Evolutionary conservation across 2,329 filamentous ascomycete genomes (phyloP).

Genomic region (Trichoderma cornu-damae): DNA sequence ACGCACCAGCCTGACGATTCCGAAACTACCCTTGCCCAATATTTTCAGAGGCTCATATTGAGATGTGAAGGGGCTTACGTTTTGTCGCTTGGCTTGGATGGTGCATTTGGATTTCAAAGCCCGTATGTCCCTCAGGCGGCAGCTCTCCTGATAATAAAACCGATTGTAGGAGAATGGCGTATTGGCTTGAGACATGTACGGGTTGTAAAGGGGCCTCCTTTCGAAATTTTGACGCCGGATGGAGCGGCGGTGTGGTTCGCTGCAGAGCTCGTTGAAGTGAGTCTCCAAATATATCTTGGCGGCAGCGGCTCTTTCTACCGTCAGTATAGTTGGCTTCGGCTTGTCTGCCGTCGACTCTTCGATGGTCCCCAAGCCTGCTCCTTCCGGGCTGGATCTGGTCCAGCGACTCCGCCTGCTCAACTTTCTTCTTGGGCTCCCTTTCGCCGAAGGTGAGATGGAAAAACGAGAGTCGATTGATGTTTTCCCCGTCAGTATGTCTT

Average conservation of each 20-base stretch:
- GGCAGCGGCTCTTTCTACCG: constrained; percentile 71
- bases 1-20: constrained; percentile 79
- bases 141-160: constrained; percentile 64
- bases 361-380: constrained; percentile 33
- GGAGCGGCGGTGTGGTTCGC: constrained; percentile 36
- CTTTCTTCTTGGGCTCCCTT: constrained; percentile 25
- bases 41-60: constrained; percentile 74
- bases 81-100: constrained; percentile 14
- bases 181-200: constrained; percentile 52
- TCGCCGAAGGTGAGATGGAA: constrained; percentile 22
- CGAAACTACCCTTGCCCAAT: constrained; percentile 90
- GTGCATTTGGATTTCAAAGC: constrained; percentile 60
- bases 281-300: constrained; percentile 85
- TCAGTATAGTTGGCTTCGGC: constrained; percentile 40
- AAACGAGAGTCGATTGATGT: constrained; percentile 33
- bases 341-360: constrained; percentile 28
- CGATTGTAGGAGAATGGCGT: constrained; percentile 47
- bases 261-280: constrained; percentile 68
- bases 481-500: constrained; percentile 30
- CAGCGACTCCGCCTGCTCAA: constrained; percentile 32
- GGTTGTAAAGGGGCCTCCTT: constrained; percentile 50
- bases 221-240: constrained; percentile 34
- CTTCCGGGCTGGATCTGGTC: constrained; percentile 36
- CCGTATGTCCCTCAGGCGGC: constrained; percentile 68
- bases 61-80: constrained; percentile 22